These are phyloP conservation scores for Mycena belliarum DNA, from an alignment of 768 basidiomycete species.

Conservation along the genomic window DNA sequence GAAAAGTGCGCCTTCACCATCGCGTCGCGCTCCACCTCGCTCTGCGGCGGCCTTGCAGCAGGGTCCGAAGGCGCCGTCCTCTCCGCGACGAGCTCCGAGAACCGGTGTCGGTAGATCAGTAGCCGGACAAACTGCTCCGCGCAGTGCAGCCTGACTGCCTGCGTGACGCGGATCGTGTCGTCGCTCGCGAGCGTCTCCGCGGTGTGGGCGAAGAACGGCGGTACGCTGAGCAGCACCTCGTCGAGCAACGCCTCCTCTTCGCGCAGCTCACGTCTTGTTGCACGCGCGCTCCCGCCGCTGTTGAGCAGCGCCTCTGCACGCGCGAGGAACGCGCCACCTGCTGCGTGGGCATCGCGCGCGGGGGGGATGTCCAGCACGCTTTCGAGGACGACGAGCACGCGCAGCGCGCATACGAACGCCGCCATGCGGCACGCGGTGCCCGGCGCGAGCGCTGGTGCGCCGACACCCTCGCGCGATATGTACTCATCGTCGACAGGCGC, in stretches of 20 bases:
- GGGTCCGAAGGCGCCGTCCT: constrained; percentile 45
- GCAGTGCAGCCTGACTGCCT: constrained; percentile 84
- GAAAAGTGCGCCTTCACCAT: constrained; percentile 75
- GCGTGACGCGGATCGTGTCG: constrained; percentile 87
- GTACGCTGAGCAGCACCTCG: constrained; percentile 72
- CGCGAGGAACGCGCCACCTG: constrained; percentile 69
- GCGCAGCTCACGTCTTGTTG: constrained; percentile 59
- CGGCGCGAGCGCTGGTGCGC: constrained; percentile 53
- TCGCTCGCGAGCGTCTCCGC: constrained; percentile 79
- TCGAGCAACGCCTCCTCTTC: constrained; percentile 84
- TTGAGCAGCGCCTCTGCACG: constrained; percentile 72
- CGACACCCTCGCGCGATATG: constrained; percentile 73
- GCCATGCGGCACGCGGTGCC: constrained; percentile 76
- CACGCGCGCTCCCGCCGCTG: constrained; percentile 55
- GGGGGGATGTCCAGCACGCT: constrained; percentile 84
- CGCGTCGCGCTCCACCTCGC: constrained; percentile 75
- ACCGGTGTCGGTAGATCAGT: constrained; percentile 87
- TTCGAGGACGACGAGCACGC: constrained; percentile 87
- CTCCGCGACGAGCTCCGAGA: constrained; percentile 76
- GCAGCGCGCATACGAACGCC: constrained; percentile 76
- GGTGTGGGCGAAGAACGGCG: constrained; percentile 78
- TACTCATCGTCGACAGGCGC: constrained; percentile 86
- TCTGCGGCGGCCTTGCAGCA: constrained; percentile 51
- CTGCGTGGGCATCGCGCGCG: constrained; percentile 46
- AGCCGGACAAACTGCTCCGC: constrained; percentile 86